phyloP scores from a whole-genome alignment of 352 stramenopile genomes.

The Globisporangium cederbergense region DNA sequence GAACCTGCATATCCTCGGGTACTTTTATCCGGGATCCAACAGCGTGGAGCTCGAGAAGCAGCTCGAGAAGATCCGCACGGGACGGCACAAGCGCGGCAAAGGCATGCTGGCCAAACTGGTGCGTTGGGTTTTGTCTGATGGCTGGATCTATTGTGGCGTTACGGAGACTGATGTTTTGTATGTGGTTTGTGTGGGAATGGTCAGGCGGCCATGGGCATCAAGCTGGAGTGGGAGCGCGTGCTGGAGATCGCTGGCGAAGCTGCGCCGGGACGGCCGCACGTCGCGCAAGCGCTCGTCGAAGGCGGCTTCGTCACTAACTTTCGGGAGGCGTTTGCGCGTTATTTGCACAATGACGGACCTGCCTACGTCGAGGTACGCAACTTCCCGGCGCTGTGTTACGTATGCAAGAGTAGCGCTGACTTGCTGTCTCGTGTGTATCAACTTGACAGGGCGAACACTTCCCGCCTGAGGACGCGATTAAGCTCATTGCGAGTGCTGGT shows the following conservation, averaged over 20 bases:
- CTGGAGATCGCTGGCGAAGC: constrained; percentile 81
- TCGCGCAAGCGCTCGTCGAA: constrained; percentile 79
- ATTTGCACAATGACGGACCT: constrained; percentile 78
- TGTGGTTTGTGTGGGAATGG: not conserved
- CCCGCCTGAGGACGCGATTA: constrained; percentile 81
- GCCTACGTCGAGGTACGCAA: constrained; percentile 73
- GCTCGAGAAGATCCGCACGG: constrained; percentile 74
- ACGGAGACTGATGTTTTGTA: not conserved
- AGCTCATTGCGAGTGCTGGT: constrained; percentile 76
- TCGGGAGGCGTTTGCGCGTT: constrained; percentile 75
- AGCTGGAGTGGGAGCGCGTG: constrained; percentile 75
- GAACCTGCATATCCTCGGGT: constrained; percentile 84
- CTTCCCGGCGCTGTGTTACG: too few species aligned
- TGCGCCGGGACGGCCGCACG: constrained; percentile 72
- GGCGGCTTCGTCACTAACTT: constrained; percentile 72
- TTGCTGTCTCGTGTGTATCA: not conserved
- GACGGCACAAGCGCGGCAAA: constrained; percentile 76
- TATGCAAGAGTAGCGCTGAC: too few species aligned
- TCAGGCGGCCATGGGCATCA: constrained; percentile 78
- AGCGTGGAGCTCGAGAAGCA: constrained; percentile 67
- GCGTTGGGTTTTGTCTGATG: constrained; percentile 2
- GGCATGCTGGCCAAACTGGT: constrained; percentile 84
- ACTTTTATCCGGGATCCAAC: constrained; percentile 82
- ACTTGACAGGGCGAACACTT: constrained; percentile 68
- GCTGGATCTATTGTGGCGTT: not conserved